Percentiles rank a stretch among this genome's conserved stretches.
Evolutionary conservation across 495 filamentous ascomycete genomes (phyloP).

Genomic region (Astrothelium macrocarpum): DNA sequence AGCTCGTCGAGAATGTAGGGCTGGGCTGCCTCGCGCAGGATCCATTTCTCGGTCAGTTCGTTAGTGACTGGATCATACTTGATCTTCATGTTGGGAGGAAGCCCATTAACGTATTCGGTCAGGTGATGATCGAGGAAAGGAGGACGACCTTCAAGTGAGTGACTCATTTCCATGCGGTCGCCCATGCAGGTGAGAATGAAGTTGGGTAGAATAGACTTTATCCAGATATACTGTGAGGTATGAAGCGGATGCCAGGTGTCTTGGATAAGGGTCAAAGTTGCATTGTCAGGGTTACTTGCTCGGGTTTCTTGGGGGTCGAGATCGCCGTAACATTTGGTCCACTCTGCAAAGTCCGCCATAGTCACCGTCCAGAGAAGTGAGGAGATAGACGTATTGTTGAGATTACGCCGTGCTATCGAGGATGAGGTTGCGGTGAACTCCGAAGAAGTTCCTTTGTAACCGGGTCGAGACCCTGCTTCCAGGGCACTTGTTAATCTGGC

Average conservation of each 20-base stretch:
- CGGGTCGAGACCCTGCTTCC: constrained; percentile 11
- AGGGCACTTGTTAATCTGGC: background rate
- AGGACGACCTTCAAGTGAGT: constrained; percentile 36
- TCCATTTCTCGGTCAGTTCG: constrained; percentile 1
- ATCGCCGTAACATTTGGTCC: constrained; percentile 13
- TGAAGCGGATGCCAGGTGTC: constrained; percentile 41
- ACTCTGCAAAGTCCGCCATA: constrained; percentile 14
- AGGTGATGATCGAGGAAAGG: constrained; percentile 43
- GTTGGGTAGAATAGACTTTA: constrained; percentile 31
- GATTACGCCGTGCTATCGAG: constrained; percentile 33
- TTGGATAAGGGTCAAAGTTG: constrained; percentile 26
- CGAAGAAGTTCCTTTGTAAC: constrained; percentile 19
- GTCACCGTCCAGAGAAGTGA: constrained; percentile 37
- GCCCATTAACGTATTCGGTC: constrained; percentile 36
- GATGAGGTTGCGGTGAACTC: constrained; percentile 18
- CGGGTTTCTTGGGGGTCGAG: constrained; percentile 16
- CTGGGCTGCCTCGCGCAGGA: background rate
- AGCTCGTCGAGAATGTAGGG: background rate
- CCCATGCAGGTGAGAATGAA: constrained; percentile 35
- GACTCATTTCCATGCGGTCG: constrained; percentile 41
- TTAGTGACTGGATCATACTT: constrained; percentile 14
- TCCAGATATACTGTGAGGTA: constrained; percentile 35
- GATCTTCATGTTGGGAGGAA: constrained; percentile 40
- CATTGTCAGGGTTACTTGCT: constrained; percentile 20
- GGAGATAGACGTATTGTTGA: constrained; percentile 34